Percentiles rank a stretch among this genome's conserved stretches.
Conservation (phyloP, 2,329 filamentous ascomycete species). For the Furcasterigmium sp. region DNA sequence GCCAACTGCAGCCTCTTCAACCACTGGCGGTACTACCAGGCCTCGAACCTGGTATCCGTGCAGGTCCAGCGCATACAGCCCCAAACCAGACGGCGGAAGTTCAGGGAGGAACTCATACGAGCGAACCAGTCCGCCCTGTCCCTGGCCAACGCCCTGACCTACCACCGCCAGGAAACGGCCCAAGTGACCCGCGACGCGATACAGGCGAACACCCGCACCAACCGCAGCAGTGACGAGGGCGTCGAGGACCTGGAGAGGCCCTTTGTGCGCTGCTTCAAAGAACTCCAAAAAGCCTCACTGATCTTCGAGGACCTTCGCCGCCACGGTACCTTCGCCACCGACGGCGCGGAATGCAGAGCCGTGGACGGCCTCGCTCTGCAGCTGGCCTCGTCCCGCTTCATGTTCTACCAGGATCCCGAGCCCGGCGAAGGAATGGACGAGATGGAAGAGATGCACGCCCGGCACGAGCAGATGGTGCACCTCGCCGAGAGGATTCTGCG, state of each 20-base stretch:
- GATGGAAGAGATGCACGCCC: neutral
- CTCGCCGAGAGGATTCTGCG: constrained; percentile 1
- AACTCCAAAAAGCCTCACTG: neutral
- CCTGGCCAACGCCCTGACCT: constrained; percentile 6
- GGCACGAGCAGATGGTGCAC: neutral
- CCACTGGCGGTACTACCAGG: constrained; percentile 7
- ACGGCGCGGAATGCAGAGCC: too few relatives aligned
- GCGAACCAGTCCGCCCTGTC: constrained; percentile 6
- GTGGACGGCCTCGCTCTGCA: neutral
- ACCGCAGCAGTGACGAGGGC: neutral
- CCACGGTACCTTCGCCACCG: neutral
- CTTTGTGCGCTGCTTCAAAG: neutral
- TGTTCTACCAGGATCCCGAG: neutral
- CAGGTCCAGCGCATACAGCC: neutral
- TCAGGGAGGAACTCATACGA: neutral
- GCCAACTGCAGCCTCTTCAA: constrained; percentile 2
- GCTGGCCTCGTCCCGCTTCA: neutral
- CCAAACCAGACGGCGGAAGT: neutral
- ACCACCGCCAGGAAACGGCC: neutral
- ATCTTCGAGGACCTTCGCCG: neutral
- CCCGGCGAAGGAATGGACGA: neutral
- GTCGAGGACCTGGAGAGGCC: neutral
- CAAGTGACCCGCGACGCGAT: neutral
- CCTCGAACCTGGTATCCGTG: too few relatives aligned
- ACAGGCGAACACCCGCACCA: neutral